phyloP scores from a whole-genome alignment of 225 moss, liverwort and hornwort species.

The Anthoceros angustus region DNA sequence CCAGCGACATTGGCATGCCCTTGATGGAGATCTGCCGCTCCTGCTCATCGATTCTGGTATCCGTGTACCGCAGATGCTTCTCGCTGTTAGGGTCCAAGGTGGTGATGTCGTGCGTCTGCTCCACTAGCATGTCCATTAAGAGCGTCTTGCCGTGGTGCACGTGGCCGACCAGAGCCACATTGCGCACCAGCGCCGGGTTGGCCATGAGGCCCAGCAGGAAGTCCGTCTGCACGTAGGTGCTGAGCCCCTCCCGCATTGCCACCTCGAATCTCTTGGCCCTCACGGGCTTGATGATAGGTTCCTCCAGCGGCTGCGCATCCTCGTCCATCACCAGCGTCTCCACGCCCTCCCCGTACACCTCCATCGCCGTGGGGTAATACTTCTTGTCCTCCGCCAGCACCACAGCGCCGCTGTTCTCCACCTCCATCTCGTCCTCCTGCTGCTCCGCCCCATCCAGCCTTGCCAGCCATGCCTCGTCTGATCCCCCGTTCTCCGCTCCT shows the following conservation, averaged over 20 bases:
- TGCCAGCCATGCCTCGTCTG: constrained; percentile 50
- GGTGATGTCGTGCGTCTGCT: constrained; percentile 76
- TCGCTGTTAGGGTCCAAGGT: constrained; percentile 80
- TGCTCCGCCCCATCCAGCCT: constrained; percentile 30
- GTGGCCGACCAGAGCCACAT: constrained; percentile 83
- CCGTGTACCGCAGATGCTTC: constrained; percentile 90
- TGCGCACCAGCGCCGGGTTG: constrained; percentile 76
- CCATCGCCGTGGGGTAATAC: constrained; percentile 93
- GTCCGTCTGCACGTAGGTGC: constrained; percentile 71
- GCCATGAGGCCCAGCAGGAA: constrained; percentile 82
- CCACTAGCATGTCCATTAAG: constrained; percentile 91
- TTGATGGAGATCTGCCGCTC: constrained; percentile 98
- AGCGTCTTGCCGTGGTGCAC: constrained; percentile 91
- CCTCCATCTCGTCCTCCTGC: constrained; percentile 43
- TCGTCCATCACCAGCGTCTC: constrained; percentile 97
- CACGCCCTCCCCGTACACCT: constrained; percentile 96
- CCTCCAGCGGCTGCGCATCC: constrained; percentile 87
- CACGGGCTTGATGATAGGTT: constrained; percentile 88
- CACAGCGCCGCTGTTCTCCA: constrained; percentile 79
- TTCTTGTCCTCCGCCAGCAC: constrained; percentile 98
- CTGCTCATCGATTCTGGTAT: constrained; percentile 91
- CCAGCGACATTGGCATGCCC: constrained; percentile 88
- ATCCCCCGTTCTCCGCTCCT: constrained; percentile 31
- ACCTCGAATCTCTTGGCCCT: constrained; percentile 87
- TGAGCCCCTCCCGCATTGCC: constrained; percentile 51